Evolutionary conservation across 148 eudicot genomes (phyloP).

Genomic region (Cornus controversa): DNA sequence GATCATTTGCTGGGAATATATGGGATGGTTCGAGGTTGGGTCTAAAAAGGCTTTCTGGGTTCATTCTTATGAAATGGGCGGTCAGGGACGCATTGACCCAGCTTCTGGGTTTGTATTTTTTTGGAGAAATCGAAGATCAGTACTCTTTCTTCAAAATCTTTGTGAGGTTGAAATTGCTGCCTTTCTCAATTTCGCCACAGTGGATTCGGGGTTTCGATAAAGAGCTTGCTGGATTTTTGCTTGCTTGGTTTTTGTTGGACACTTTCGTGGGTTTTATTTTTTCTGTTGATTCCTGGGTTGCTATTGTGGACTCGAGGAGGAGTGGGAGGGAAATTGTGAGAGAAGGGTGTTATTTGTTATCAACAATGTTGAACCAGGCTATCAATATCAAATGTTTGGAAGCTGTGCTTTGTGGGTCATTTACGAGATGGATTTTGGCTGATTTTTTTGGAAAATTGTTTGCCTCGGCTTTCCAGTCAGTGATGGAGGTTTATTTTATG

Average conservation of each 20-base stretch:
- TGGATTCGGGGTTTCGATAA: constrained; percentile 60
- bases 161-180: constrained; percentile 85
- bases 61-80: constrained; percentile 85
- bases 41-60: constrained; percentile 66
- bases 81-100: constrained; percentile 81
- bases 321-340: constrained; percentile 72
- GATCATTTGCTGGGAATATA: constrained; percentile 37
- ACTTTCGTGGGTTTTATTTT: constrained; percentile 61
- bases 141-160: constrained; percentile 77
- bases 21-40: constrained; percentile 75
- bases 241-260: constrained; percentile 75
- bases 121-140: constrained; percentile 85
- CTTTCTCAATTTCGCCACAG: constrained; percentile 60
- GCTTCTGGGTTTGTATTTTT: constrained; percentile 75
- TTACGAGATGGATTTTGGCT: constrained; percentile 57
- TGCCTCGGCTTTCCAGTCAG: constrained; percentile 54
- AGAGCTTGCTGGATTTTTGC: constrained; percentile 62
- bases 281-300: constrained; percentile 83
- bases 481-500: constrained; percentile 83
- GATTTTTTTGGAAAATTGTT: constrained; percentile 46
- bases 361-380: constrained; percentile 59
- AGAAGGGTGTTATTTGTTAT: constrained; percentile 74
- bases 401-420: constrained; percentile 66
- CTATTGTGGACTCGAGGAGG: constrained; percentile 69
- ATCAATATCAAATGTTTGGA: constrained; percentile 73